Base-by-base conservation (phyloP, 441 rosid genomes). In the Melastoma candidum region DNA sequence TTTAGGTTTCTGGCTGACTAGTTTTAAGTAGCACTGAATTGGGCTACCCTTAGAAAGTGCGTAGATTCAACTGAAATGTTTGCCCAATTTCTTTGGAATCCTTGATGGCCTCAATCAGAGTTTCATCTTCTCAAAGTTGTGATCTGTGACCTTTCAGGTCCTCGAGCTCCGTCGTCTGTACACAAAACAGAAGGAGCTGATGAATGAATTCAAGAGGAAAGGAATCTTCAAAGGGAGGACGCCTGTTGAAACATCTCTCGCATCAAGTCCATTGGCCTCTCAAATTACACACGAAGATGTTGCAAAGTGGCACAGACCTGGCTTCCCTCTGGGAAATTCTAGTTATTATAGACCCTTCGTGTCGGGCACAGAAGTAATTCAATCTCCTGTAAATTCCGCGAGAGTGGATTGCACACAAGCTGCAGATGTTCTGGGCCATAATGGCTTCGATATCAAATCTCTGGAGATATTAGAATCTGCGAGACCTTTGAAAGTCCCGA, bases 151-250 rank as follows among this genome's bases (percentile, higher is more conserved):
- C 44, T 47, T 57, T 43, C 58, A 92, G 98, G 85, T 87, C 46
- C 68, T 39, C 64, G 94, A 92, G 46, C 96, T 92, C 61, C 98
- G 87, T 64, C 98, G 98, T 48, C 60, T 88, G 61, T 92, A 92
- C 70, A 70, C 70, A 63, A 68, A 61, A 59, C 95, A 92, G 68
- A 85, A 72, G 73, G 83, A 78, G 64, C 68, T 92, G 73, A 80
- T 87, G 73, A 80, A 80, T 62, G 85, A 80, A 60, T 58, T 71
- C 8, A 85, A 67, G 58, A 82, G 73, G 65, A 83, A 77, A 58
- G 87, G 80, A 55, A 49, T 58, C 12, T 77, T 57, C 55, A 74
- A 63, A 68, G 69, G 62, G 66, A 59, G 32, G 59, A 64, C 57
- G 49, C 73, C 72, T 36, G 51, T 61, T 45, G 95, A 78, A 68